Evolutionary conservation across 202 grass and related monocot species (phyloP), one percentile per base, ranked within the genome.

Genomic region (Setaria viridis): DNA sequence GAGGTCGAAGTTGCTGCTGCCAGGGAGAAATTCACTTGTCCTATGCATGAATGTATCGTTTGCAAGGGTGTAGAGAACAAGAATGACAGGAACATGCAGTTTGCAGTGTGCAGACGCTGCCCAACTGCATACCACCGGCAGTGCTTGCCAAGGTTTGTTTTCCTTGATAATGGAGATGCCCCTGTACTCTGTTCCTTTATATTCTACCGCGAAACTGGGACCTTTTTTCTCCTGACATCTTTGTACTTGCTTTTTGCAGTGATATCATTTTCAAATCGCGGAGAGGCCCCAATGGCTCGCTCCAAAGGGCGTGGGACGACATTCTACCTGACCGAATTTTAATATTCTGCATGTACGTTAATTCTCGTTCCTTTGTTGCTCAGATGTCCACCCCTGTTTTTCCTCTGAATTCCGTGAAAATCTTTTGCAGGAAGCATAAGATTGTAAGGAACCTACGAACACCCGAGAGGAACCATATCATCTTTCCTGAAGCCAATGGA

Each of bases 71-170:
- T 13, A 55, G 90, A 95, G 77, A 35, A 87, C 9, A 90, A 87
- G 74, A 34, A 76, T 37, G 76, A 70, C 25, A 25, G 12, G 62
- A 32, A 78, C 9, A 79, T 85, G 80, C 90, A 87, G 39, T 87
- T 95, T 70, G 93, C 93, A 69, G 67, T 92, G 15, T 94, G 90
- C 64, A 87, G 90, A 62, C 93, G 93, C 29, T 98, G 95, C 35
- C 93, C 95, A 66, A 95, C 86, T 42, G 85, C 65, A 55, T 98
- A 98, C 51, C 95, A 98, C 57, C 80, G 87, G 47, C 93, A 87
- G 77, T 98, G 93, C 87, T 87, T 98, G 83, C 95, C 91, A 64
- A 91, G 91, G 72, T 76, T 15, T 55, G 94, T 74, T 74, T 54
- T 53, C 16, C 14, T 33, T 73, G 71, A 54, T 74, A 39, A 17